These are phyloP conservation scores for Lodderomyces parapsilosis DNA, from an alignment of 1,139 yeast species.

Conservation along the genomic window DNA sequence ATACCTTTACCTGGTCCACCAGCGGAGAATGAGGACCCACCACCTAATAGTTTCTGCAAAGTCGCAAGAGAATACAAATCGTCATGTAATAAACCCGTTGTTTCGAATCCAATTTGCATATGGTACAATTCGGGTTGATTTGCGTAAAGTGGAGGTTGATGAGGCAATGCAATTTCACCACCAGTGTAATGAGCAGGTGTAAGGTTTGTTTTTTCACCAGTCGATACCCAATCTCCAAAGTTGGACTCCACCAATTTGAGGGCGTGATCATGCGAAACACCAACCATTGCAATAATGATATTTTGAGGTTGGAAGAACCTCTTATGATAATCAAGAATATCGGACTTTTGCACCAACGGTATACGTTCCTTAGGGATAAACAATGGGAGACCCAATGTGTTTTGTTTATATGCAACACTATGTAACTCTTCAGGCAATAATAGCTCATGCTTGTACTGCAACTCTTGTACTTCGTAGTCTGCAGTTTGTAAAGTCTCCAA, in stretches of 20 bases:
- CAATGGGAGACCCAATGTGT: conserved; percentile 84
- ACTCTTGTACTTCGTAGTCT: conserved; percentile 77
- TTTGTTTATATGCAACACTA: conserved; percentile 68
- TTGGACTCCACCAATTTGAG: conserved; percentile 59
- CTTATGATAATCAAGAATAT: conserved; percentile 61
- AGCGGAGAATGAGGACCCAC: conserved; percentile 96
- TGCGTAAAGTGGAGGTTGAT: conserved; percentile 64
- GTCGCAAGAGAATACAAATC: conserved; percentile 91
- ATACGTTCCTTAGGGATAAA: conserved; percentile 76
- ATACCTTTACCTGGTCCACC: conserved; percentile 99
- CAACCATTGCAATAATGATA: conserved; percentile 84
- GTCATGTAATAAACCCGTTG: conserved; percentile 77
- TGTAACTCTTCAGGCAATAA: conserved; percentile 87
- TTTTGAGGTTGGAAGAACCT: conserved; percentile 78
- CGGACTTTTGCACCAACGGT: conserved; percentile 49
- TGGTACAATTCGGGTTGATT: conserved; percentile 82
- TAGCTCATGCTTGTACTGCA: conserved; percentile 81
- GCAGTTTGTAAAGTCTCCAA: conserved; percentile 74
- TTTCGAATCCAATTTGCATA: conserved; percentile 85
- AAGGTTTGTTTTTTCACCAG: conserved; percentile 26
- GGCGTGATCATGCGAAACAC: conserved; percentile 74
- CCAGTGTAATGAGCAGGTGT: conserved; percentile 70
- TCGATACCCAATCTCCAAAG: conserved; percentile 59
- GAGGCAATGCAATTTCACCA: conserved; percentile 71
- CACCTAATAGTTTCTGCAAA: conserved; percentile 89